Conservation (phyloP, 139 green algal species). For the Chlamydomonas sphaeroides region DNA sequence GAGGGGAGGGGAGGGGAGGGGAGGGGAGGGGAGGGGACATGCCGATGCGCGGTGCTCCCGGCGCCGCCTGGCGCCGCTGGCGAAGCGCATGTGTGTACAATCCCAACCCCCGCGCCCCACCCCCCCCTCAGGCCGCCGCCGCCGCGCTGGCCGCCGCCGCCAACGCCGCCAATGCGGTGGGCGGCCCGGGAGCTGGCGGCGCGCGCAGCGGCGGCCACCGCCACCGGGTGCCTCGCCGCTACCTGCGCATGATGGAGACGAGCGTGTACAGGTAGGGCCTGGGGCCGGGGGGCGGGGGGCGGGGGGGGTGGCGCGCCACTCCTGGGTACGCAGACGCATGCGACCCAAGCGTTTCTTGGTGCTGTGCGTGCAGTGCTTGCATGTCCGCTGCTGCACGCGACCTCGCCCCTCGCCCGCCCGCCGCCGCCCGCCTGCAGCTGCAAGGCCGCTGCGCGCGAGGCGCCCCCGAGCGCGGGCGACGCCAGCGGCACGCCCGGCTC, state of each 20-base stretch:
- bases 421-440: too few relatives aligned
- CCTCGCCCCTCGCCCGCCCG: too few relatives aligned
- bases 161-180: not conserved
- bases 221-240: constrained; percentile 25
- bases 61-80: too few relatives aligned
- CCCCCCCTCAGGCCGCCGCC: not conserved
- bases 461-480: too few relatives aligned
- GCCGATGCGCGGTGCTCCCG: too few relatives aligned
- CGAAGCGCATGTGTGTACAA: not conserved
- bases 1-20: not conserved
- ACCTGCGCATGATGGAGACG: constrained; percentile 41
- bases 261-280: constrained; percentile 1
- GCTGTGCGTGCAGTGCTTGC: too few relatives aligned
- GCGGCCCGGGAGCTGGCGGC: not conserved
- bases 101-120: not conserved
- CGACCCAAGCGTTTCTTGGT: too few relatives aligned
- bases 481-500: too few relatives aligned
- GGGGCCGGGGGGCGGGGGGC: not conserved
- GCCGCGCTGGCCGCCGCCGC: constrained; percentile 3
- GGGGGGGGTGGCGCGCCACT: not conserved
- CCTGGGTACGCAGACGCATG: too few relatives aligned
- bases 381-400: too few relatives aligned
- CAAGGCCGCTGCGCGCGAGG: too few relatives aligned
- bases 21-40: not conserved
- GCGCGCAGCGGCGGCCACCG: constrained; percentile 1